Evolutionary conservation across 495 filamentous ascomycete species (phyloP).

Genomic region (Staphylotrichum tortipilum): DNA sequence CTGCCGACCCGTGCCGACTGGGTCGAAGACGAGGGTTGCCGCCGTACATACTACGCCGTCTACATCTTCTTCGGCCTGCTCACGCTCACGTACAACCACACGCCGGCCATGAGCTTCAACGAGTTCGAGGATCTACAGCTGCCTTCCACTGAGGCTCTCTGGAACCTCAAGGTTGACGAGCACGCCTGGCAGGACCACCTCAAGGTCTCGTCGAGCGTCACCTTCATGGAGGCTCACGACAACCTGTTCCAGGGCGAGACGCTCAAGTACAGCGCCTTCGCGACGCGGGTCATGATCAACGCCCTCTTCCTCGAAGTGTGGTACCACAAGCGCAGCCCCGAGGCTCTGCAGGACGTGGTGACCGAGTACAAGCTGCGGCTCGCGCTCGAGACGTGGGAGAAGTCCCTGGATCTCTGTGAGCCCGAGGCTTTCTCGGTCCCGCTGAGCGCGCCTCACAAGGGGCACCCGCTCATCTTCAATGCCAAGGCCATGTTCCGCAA

Average conservation of each 20-base stretch:
- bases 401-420: slow-evolving; percentile 87
- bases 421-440: slow-evolving; percentile 84
- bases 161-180: slow-evolving; percentile 77
- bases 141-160: slow-evolving; percentile 87
- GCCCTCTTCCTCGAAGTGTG: slow-evolving; percentile 97
- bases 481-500: slow-evolving; percentile 97
- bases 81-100: slow-evolving; percentile 95
- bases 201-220: slow-evolving; percentile 59
- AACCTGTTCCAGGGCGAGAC: slow-evolving; percentile 89
- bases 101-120: slow-evolving; percentile 91
- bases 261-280: slow-evolving; percentile 91
- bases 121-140: slow-evolving; percentile 91
- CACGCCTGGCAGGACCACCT: slow-evolving; percentile 79
- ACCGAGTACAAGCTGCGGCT: slow-evolving; percentile 97
- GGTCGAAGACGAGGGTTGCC: slow-evolving; percentile 94
- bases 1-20: slow-evolving; percentile 78
- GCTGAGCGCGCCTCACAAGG: slow-evolving; percentile 89
- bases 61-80: slow-evolving; percentile 98
- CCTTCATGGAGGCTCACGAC: slow-evolving; percentile 89
- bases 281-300: slow-evolving; percentile 97
- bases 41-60: slow-evolving; percentile 96
- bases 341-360: slow-evolving; percentile 90
- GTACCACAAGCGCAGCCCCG: slow-evolving; percentile 96
- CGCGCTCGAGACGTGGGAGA: slow-evolving; percentile 96
- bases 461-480: slow-evolving; percentile 98